A percentile compares a stretch with the other conserved stretches of the same genome.
Conservation (phyloP, 2,329 filamentous ascomycete species). For the Pseudogymnoascus sp. region DNA sequence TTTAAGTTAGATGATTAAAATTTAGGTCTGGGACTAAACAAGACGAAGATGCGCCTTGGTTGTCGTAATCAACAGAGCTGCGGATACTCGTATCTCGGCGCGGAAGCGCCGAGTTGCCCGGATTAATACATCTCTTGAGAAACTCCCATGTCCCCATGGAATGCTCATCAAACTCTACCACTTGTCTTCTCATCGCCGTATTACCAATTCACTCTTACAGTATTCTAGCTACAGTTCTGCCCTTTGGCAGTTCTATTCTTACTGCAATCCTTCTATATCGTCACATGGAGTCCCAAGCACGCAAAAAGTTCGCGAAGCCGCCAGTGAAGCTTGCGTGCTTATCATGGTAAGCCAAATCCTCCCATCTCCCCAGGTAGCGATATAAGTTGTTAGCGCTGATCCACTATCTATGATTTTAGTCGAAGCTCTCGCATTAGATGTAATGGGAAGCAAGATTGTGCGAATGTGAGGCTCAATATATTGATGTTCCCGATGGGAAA, state of each 20-base stretch:
- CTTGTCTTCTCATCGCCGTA: neutral
- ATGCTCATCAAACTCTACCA: neutral
- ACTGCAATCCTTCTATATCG: neutral
- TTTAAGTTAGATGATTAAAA: too few species aligned
- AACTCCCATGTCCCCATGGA: neutral
- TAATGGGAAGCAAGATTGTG: conserved; percentile 37
- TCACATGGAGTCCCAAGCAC: conserved; percentile 1
- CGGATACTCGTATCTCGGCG: too few species aligned
- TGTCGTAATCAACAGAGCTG: too few species aligned
- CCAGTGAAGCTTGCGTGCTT: conserved; percentile 44
- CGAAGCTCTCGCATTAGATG: conserved; percentile 39
- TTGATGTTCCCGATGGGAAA: conserved; percentile 7
- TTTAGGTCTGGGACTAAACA: too few species aligned
- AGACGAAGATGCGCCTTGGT: too few species aligned
- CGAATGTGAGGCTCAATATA: conserved; percentile 31
- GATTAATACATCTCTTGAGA: neutral
- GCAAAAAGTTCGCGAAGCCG: conserved; percentile 29
- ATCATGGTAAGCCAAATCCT: conserved; percentile 35
- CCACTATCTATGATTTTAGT: conserved; percentile 25
- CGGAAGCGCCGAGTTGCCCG: neutral
- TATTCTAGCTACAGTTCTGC: neutral
- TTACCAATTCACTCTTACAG: neutral
- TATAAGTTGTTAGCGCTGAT: neutral
- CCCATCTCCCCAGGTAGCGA: neutral
- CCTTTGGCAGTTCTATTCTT: neutral